Percentiles rank a stretch among this genome's conserved stretches.
Conservation (phyloP, 192 early-diverging fungal species). For the Umbelopsis ramanniana region DNA sequence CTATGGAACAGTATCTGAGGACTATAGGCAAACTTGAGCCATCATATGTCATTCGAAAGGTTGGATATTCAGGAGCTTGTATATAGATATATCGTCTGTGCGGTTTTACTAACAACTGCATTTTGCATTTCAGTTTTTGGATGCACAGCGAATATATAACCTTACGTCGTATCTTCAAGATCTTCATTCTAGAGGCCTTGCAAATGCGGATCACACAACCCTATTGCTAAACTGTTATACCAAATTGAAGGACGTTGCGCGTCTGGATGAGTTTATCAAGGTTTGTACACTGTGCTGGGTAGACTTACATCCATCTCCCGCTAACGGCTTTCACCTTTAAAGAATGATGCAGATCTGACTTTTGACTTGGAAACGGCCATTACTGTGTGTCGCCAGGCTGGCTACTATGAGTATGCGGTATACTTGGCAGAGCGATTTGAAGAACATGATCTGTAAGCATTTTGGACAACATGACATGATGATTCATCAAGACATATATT, state of each 20-base stretch:
- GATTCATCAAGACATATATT: neutral
- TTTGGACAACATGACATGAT: neutral
- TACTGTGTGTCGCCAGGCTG: constrained; percentile 87
- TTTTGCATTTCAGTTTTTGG: constrained; percentile 66
- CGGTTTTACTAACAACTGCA: neutral
- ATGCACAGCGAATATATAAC: constrained; percentile 92
- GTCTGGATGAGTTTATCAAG: constrained; percentile 90
- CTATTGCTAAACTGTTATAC: constrained; percentile 97
- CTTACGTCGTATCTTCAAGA: constrained; percentile 89
- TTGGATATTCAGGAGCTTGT: neutral
- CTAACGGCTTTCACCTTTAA: neutral
- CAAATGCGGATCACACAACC: constrained; percentile 95
- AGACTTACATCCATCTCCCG: neutral
- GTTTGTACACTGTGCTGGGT: constrained; percentile 28
- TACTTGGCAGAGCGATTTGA: constrained; percentile 83
- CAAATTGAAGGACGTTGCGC: constrained; percentile 84
- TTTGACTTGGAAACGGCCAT: constrained; percentile 98
- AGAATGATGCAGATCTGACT: constrained; percentile 74
- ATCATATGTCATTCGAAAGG: constrained; percentile 94
- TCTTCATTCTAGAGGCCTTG: constrained; percentile 84
- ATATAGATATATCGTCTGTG: neutral
- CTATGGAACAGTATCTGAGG: constrained; percentile 90
- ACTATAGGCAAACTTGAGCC: constrained; percentile 95
- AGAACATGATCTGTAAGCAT: constrained; percentile 72
- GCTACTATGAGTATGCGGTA: constrained; percentile 92